Conservation (phyloP, 371 early-diverging fungal species). For the Circinella umbellata region DNA sequence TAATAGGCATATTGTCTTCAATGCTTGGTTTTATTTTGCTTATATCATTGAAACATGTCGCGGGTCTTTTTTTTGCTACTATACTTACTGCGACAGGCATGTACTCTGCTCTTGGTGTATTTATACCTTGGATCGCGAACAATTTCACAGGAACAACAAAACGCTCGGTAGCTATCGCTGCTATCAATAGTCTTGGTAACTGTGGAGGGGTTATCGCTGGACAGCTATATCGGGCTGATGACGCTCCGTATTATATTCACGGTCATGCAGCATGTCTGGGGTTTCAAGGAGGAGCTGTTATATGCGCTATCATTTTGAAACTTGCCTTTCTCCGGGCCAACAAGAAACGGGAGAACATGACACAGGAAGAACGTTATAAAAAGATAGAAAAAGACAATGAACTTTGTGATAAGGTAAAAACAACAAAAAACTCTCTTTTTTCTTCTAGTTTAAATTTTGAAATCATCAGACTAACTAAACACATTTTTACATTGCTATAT, state of each 20-base stretch:
- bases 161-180: constrained; percentile 62
- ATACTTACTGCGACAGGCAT: constrained; percentile 57
- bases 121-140: constrained; percentile 51
- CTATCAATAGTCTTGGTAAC: constrained; percentile 61
- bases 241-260: constrained; percentile 59
- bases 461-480: no score
- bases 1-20: constrained; percentile 58
- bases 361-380: constrained; percentile 47
- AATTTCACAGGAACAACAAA: constrained; percentile 70
- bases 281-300: constrained; percentile 43
- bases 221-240: constrained; percentile 62
- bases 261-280: constrained; percentile 50
- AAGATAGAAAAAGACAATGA: constrained; percentile 45
- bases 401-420: constrained; percentile 50
- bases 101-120: constrained; percentile 58
- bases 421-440: no score
- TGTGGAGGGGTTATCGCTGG: constrained; percentile 44
- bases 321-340: constrained; percentile 49
- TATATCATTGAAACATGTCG: constrained; percentile 32
- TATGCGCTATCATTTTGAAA: constrained; percentile 50
- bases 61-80: constrained; percentile 52
- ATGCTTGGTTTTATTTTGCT: constrained; percentile 69
- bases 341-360: constrained; percentile 54
- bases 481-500: no score
- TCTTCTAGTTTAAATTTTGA: no score